Evolutionary conservation across 2,329 filamentous ascomycete species (phyloP).

Genomic region (Epichloe glyceriae): DNA sequence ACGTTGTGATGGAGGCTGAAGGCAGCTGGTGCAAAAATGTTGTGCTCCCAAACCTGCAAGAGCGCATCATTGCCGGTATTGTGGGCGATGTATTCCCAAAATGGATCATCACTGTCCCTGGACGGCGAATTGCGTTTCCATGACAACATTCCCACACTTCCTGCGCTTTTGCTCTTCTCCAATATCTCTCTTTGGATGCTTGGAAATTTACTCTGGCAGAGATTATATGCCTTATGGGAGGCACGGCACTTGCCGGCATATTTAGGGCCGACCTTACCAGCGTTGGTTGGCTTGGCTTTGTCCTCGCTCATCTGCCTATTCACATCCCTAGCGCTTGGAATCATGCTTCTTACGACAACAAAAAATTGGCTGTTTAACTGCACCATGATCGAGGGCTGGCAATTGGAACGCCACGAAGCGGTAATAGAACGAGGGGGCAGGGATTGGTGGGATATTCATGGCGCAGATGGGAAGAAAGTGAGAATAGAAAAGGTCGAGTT

Average conservation of each 20-base stretch:
- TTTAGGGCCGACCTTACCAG: slow-evolving; percentile 50
- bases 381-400: slow-evolving; percentile 75
- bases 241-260: slow-evolving; percentile 58
- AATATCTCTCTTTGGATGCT: slow-evolving; percentile 53
- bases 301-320: slow-evolving; percentile 44
- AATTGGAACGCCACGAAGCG: slow-evolving; percentile 49
- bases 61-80: slow-evolving; percentile 71
- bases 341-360: slow-evolving; percentile 52
- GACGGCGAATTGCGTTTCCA: slow-evolving; percentile 72
- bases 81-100: slow-evolving; percentile 59
- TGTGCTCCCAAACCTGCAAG: slow-evolving; percentile 59
- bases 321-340: slow-evolving; percentile 46
- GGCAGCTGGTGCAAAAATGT: slow-evolving; percentile 65
- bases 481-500: slow-evolving; percentile 57
- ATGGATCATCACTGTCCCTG: slow-evolving; percentile 86
- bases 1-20: slow-evolving; percentile 20
- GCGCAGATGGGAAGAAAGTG: slow-evolving; percentile 26
- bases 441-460: slow-evolving; percentile 30
- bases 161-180: slow-evolving; percentile 62
- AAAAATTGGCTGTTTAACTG: slow-evolving; percentile 54
- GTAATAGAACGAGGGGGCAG: slow-evolving; percentile 34
- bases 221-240: slow-evolving; percentile 48
- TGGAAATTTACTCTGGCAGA: slow-evolving; percentile 44
- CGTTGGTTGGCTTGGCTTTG: slow-evolving; percentile 48
- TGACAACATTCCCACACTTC: slow-evolving; percentile 73